Conservation (phyloP, 2,329 filamentous ascomycete genomes). For the Penicillium sp. region DNA sequence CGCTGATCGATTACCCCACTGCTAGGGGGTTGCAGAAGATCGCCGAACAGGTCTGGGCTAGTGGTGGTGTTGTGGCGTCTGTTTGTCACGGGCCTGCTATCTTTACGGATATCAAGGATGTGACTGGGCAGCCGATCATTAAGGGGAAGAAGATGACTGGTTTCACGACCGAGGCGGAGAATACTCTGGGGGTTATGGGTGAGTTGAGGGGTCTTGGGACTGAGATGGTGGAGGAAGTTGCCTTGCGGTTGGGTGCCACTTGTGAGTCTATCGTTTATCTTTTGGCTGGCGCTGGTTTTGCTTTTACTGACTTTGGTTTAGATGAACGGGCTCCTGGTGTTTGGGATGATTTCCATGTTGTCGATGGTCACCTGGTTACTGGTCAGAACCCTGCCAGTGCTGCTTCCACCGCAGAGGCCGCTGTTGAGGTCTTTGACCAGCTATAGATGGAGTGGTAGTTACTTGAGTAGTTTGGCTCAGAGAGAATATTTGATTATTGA, state of each 20-base stretch:
- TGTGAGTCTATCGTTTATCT: constrained; percentile 24
- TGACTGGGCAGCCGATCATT: constrained; percentile 39
- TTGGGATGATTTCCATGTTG: constrained; percentile 33
- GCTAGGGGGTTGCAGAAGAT: constrained; percentile 44
- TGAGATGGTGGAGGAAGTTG: constrained; percentile 37
- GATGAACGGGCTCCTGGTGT: constrained; percentile 26
- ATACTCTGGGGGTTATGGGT: constrained; percentile 33
- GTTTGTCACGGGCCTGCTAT: constrained; percentile 46
- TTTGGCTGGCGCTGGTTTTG: background rate
- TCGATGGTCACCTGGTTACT: constrained; percentile 43
- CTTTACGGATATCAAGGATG: constrained; percentile 37
- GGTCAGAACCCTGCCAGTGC: constrained; percentile 47
- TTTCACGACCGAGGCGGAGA: constrained; percentile 43
- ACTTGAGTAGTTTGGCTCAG: too few species aligned
- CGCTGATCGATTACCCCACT: constrained; percentile 49
- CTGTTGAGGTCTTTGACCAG: constrained; percentile 40
- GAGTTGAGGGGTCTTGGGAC: constrained; percentile 33
- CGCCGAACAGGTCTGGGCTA: constrained; percentile 41
- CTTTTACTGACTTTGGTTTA: constrained; percentile 8
- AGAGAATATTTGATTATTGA: background rate
- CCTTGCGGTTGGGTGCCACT: constrained; percentile 30
- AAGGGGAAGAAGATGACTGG: constrained; percentile 41
- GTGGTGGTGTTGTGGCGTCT: constrained; percentile 44
- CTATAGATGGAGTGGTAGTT: constrained; percentile 19
- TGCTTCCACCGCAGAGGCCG: constrained; percentile 39